phyloP scores from a whole-genome alignment of 495 filamentous ascomycete genomes.

The Podospora bellae-mahoneyi region DNA sequence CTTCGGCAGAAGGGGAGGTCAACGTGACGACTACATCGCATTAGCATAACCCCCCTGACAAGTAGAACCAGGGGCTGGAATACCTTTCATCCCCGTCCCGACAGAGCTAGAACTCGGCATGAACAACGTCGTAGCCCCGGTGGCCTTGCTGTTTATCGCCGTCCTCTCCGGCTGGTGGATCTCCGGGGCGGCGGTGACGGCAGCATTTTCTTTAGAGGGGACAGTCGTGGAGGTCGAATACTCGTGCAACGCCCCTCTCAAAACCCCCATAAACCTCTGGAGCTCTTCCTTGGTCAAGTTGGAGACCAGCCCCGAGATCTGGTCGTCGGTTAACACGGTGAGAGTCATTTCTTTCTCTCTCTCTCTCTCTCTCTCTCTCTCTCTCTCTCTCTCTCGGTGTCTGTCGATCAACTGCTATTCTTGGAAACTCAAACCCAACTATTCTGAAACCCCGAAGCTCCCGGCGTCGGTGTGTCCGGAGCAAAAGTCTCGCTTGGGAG shows the following conservation, averaged over 20 bases:
- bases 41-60: neutral
- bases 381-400: constrained; percentile 20
- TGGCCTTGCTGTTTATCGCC: constrained; percentile 56
- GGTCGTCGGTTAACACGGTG: constrained; percentile 67
- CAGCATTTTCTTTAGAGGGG: constrained; percentile 20
- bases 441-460: neutral
- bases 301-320: constrained; percentile 68
- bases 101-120: constrained; percentile 70
- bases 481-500: neutral
- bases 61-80: constrained; percentile 33
- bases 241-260: constrained; percentile 73
- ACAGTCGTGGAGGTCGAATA: constrained; percentile 68
- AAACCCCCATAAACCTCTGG: constrained; percentile 57
- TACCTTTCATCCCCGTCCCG: constrained; percentile 51
- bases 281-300: constrained; percentile 68
- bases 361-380: constrained; percentile 21
- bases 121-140: constrained; percentile 81
- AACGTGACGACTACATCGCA: constrained; percentile 4
- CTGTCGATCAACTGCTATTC: neutral
- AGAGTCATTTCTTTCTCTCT: constrained; percentile 58
- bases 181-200: constrained; percentile 15
- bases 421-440: neutral
- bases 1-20: constrained; percentile 15
- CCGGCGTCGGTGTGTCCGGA: neutral
- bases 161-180: constrained; percentile 76